A percentile compares a stretch with the other conserved stretches of the same genome.
Evolutionary conservation across 768 basidiomycete genomes (phyloP).

Genomic region (Amanita thiersii): DNA sequence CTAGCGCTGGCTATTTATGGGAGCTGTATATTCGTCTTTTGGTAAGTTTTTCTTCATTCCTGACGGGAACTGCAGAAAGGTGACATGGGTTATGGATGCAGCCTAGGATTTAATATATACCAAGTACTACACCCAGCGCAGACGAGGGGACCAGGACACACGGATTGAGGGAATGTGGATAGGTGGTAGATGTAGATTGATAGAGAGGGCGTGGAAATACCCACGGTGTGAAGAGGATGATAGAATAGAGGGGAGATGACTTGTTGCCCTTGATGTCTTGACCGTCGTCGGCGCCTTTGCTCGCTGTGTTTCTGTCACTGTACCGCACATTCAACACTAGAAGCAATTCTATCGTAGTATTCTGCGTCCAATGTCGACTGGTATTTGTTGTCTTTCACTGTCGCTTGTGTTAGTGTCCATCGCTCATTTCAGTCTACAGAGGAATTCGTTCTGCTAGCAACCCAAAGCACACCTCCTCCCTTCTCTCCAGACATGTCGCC

Average conservation of each 20-base stretch:
- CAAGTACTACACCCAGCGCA: conserved; percentile 34
- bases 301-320: conserved; percentile 4
- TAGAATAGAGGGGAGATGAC: conserved; percentile 6
- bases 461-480: conserved; percentile 9
- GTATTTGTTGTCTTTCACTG: conserved; percentile 1
- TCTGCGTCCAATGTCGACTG: not conserved
- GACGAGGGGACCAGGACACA: conserved; percentile 15
- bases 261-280: conserved; percentile 19
- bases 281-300: conserved; percentile 8
- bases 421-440: conserved; percentile 7
- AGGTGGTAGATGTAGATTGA: conserved; percentile 1
- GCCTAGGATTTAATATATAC: conserved; percentile 77
- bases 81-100: conserved; percentile 18
- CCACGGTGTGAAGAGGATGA: conserved; percentile 24
- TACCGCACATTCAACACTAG: not conserved
- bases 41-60: too few species aligned
- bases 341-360: not conserved
- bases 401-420: conserved; percentile 11
- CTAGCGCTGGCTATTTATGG: conserved; percentile 73
- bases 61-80: not conserved
- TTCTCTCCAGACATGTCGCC: conserved; percentile 9
- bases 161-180: conserved; percentile 4
- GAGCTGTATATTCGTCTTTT: conserved; percentile 73
- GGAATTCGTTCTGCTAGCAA: conserved; percentile 6
- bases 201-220: conserved; percentile 19